Percentiles rank a stretch among this genome's conserved stretches.
These are phyloP conservation scores for Exophiala xenobiotica DNA, from an alignment of 2,329 filamentous ascomycete species.

Conservation along the genomic window DNA sequence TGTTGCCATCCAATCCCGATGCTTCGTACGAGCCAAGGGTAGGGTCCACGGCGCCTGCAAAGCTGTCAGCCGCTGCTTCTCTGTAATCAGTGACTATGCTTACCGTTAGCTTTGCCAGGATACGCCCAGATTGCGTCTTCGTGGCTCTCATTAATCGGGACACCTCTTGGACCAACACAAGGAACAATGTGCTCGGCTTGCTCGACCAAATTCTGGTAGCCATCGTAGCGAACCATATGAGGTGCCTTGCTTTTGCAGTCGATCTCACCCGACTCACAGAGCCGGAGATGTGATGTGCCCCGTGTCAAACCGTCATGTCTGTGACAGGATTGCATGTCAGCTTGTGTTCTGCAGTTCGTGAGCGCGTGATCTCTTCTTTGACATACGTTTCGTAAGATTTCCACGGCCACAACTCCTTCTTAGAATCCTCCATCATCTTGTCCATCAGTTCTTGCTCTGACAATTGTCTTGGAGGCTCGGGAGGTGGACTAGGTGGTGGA, in stretches of 20 bases:
- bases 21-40: constrained; percentile 62
- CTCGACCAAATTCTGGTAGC: constrained; percentile 28
- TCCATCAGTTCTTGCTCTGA: constrained; percentile 27
- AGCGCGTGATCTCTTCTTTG: not conserved
- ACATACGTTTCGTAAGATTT: constrained; percentile 31
- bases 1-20: constrained; percentile 60
- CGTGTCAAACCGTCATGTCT: constrained; percentile 31
- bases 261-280: constrained; percentile 25
- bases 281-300: constrained; percentile 26
- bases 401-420: constrained; percentile 30
- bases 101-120: constrained; percentile 28
- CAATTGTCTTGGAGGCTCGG: constrained; percentile 13
- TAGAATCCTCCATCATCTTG: constrained; percentile 26
- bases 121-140: constrained; percentile 67
- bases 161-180: constrained; percentile 62
- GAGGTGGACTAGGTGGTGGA: constrained; percentile 7
- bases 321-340: constrained; percentile 3
- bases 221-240: constrained; percentile 30
- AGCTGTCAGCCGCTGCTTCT: constrained; percentile 7
- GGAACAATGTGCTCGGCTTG: constrained; percentile 45
- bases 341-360: not conserved
- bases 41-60: constrained; percentile 31
- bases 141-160: constrained; percentile 53
- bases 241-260: constrained; percentile 29
- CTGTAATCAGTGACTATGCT: constrained; percentile 1